These are phyloP conservation scores for Serendipita vermifera DNA, from an alignment of 768 basidiomycete genomes.

Conservation along the genomic window DNA sequence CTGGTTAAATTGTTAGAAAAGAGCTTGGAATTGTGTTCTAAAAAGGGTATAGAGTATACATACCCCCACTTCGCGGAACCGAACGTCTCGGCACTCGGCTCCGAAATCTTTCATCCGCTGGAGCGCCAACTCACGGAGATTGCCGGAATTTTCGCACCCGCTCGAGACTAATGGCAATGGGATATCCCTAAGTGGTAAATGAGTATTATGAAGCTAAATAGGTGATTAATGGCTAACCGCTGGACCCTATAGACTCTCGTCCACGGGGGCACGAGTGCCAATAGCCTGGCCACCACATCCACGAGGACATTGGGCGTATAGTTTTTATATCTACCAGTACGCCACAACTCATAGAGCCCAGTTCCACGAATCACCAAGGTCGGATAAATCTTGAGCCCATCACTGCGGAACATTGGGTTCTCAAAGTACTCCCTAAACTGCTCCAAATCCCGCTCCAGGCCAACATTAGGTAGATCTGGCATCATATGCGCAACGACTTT, in stretches of 20 bases:
- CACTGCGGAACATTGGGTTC: conserved; percentile 92
- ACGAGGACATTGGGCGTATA: conserved; percentile 98
- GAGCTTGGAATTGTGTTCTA: conserved; percentile 4
- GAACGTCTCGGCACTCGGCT: conserved; percentile 90
- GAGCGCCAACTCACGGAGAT: conserved; percentile 87
- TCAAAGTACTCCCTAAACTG: conserved; percentile 99
- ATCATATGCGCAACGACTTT: conserved; percentile 99
- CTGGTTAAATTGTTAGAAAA: conserved; percentile 29
- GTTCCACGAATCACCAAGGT: conserved; percentile 97
- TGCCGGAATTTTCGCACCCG: conserved; percentile 95
- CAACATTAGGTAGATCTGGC: conserved; percentile 97
- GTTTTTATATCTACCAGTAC: conserved; percentile 96
- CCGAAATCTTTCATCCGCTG: conserved; percentile 99
- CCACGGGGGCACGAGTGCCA: conserved; percentile 97
- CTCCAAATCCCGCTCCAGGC: conserved; percentile 90
- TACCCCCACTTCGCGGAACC: conserved; percentile 96
- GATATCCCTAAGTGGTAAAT: conserved; percentile 74
- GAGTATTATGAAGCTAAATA: too few relatives aligned
- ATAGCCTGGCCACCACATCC: conserved; percentile 89
- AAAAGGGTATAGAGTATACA: conserved; percentile 23
- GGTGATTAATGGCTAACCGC: conserved; percentile 52
- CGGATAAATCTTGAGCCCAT: conserved; percentile 96
- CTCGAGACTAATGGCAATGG: conserved; percentile 92
- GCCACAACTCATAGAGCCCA: conserved; percentile 89
- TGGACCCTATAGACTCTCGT: conserved; percentile 97